Evolutionary conservation across 2,329 filamentous ascomycete species (phyloP).

Genomic region (Fusarium floridanum): DNA sequence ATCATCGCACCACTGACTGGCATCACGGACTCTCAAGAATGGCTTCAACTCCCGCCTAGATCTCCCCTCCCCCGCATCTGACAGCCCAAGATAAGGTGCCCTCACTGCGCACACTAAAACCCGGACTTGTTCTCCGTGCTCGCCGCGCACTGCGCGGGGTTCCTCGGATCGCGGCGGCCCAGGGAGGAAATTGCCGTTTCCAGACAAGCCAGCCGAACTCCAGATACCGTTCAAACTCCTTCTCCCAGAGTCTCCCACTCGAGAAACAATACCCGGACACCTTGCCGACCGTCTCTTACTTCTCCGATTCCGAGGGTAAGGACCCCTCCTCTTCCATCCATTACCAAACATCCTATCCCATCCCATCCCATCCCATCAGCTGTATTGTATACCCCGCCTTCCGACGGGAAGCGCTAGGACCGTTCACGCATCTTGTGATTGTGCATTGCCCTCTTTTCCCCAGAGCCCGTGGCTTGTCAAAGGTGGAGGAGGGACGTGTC

Average conservation of each 20-base stretch:
- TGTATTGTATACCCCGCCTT: conserved; percentile 8
- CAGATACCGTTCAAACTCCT: background rate
- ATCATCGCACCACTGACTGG: background rate
- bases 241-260: conserved; percentile 1
- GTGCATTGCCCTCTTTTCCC: conserved; percentile 3
- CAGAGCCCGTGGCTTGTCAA: background rate
- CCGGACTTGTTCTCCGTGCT: conserved; percentile 33
- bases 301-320: conserved; percentile 26
- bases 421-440: background rate
- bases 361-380: conserved; percentile 5
- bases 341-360: conserved; percentile 11
- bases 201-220: conserved; percentile 29
- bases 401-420: conserved; percentile 6
- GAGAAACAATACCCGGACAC: conserved; percentile 36
- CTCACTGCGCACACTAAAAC: conserved; percentile 23
- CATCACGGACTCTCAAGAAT: background rate
- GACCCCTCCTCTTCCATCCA: conserved; percentile 1
- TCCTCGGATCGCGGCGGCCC: conserved; percentile 20
- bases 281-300: conserved; percentile 26
- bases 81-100: conserved; percentile 5
- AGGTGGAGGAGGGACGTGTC: conserved; percentile 1
- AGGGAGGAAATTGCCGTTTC: conserved; percentile 42
- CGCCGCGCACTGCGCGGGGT: conserved; percentile 16
- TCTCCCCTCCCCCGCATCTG: conserved; percentile 35
- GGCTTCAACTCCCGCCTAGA: background rate